These are phyloP conservation scores for Diplodia corticola DNA, from an alignment of 2,329 filamentous ascomycete genomes.

Conservation along the genomic window DNA sequence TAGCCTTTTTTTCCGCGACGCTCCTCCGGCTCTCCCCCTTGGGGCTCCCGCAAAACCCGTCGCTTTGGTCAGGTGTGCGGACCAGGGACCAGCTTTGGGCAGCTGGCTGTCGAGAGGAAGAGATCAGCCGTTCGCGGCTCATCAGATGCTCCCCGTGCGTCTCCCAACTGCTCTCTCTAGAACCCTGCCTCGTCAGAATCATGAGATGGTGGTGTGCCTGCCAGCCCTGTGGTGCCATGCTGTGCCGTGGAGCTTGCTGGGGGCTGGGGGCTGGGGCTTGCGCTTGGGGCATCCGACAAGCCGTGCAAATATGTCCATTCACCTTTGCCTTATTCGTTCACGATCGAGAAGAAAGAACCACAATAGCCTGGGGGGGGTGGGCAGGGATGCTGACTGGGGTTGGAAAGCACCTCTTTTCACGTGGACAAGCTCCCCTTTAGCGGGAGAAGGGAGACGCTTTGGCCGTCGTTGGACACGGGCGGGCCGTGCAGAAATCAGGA, in stretches of 20 bases:
- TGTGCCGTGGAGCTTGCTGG: neutral
- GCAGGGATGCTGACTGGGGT: neutral
- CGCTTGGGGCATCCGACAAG: neutral
- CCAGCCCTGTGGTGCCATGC: slow-evolving; percentile 5
- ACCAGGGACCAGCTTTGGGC: neutral
- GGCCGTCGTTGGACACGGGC: neutral
- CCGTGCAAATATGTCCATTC: neutral
- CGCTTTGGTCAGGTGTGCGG: slow-evolving; percentile 5
- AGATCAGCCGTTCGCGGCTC: neutral
- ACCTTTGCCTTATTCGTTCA: neutral
- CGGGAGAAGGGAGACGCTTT: neutral
- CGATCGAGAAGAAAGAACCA: neutral
- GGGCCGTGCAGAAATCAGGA: slow-evolving; percentile 18
- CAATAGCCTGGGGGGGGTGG: neutral
- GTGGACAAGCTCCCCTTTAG: neutral
- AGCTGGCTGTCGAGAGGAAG: neutral
- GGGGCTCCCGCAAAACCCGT: neutral
- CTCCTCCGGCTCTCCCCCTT: neutral
- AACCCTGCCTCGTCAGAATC: neutral
- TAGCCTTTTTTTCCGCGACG: neutral
- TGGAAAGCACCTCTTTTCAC: slow-evolving; percentile 5
- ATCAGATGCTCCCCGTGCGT: neutral
- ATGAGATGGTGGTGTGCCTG: slow-evolving; percentile 18
- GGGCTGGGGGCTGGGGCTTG: neutral
- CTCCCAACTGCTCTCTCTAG: neutral